phyloP scores from a whole-genome alignment of 257 asterid species.

The Lycium barbarum region DNA sequence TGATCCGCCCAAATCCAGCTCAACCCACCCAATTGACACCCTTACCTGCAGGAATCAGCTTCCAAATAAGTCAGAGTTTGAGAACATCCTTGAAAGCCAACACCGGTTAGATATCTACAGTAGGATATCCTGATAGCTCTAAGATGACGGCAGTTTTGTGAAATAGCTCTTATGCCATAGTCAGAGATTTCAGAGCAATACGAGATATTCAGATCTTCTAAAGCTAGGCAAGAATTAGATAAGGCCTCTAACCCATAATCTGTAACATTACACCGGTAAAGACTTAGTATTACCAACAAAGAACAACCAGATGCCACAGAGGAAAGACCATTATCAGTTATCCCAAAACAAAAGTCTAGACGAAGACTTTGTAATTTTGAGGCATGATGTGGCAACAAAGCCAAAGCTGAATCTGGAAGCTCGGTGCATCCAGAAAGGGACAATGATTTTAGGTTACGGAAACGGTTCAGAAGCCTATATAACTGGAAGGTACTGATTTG shows the following conservation, averaged over 20 bases:
- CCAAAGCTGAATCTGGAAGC: conserved; percentile 64
- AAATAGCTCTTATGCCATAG: conserved; percentile 53
- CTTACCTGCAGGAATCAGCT: conserved; percentile 56
- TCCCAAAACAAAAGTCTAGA: conserved; percentile 66
- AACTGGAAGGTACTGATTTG: conserved; percentile 51
- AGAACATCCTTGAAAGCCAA: conserved; percentile 70
- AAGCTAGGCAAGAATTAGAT: conserved; percentile 49
- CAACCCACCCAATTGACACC: no score
- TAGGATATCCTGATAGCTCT: conserved; percentile 66
- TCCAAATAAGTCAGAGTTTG: conserved; percentile 54
- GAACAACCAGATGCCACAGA: conserved; percentile 62
- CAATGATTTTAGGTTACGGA: conserved; percentile 53
- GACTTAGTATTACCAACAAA: conserved; percentile 58
- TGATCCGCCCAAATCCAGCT: no score
- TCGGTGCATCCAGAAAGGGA: conserved; percentile 71
- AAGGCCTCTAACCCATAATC: conserved; percentile 60
- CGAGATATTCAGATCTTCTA: conserved; percentile 67
- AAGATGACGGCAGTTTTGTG: conserved; percentile 53
- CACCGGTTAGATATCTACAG: conserved; percentile 64
- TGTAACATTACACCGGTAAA: conserved; percentile 69
- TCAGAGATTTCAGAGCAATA: conserved; percentile 63
- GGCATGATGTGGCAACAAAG: conserved; percentile 49
- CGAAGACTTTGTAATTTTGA: conserved; percentile 48
- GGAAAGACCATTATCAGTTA: conserved; percentile 60
- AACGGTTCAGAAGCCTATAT: conserved; percentile 56